These are phyloP conservation scores for Paulownia fortunei DNA, from an alignment of 257 asterid genomes.

Conservation along the genomic window DNA sequence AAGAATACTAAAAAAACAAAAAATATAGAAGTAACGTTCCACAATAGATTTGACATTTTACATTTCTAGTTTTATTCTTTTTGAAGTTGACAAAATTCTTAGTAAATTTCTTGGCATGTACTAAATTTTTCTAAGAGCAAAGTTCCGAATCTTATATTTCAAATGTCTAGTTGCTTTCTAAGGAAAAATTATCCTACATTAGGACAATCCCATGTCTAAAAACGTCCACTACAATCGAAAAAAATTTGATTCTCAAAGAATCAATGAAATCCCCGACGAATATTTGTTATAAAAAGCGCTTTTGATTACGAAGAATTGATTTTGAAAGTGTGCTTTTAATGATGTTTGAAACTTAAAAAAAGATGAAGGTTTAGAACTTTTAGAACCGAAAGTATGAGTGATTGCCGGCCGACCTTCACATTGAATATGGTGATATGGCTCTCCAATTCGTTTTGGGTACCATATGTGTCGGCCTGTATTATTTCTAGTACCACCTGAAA, in stretches of 20 bases:
- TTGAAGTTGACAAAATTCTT: no score
- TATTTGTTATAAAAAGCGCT: not conserved
- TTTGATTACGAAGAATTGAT: not conserved
- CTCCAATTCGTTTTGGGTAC: not conserved
- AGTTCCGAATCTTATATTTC: no score
- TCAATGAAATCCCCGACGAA: not conserved
- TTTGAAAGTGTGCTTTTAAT: not conserved
- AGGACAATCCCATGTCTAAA: not conserved
- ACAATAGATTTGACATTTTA: not conserved
- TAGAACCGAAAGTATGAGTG: slow-evolving; percentile 17
- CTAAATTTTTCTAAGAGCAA: no score
- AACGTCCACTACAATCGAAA: not conserved
- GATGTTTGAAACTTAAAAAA: not conserved
- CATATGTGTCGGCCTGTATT: not conserved
- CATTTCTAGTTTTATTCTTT: no score
- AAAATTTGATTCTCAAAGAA: not conserved
- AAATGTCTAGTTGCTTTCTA: not conserved
- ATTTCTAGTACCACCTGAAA: not conserved
- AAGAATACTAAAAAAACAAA: no score
- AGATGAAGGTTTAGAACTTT: not conserved
- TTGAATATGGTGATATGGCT: not conserved
- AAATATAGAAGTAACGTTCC: no score
- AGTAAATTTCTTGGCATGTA: no score
- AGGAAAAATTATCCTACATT: not conserved
- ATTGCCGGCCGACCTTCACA: slow-evolving; percentile 5